Evolutionary conservation across 2,329 filamentous ascomycete species (phyloP).

Genomic region (Pseudophaeomoniella oleicola): DNA sequence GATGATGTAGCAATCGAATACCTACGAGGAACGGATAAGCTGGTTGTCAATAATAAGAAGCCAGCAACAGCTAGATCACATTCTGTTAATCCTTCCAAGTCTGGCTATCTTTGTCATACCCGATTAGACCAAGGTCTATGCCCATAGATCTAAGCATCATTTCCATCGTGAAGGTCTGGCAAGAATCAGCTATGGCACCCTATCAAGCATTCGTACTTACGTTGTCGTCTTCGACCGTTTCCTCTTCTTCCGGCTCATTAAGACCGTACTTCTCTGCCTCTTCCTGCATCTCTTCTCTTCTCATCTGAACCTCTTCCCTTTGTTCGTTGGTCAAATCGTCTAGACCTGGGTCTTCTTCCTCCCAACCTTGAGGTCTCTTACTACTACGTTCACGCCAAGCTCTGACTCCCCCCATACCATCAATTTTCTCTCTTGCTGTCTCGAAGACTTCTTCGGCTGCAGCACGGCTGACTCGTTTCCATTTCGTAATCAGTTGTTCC

Average conservation of each 20-base stretch:
- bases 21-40: too few species aligned
- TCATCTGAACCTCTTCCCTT: slow-evolving; percentile 16
- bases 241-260: slow-evolving; percentile 17
- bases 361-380: slow-evolving; percentile 27
- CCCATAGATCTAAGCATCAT: slow-evolving; percentile 55
- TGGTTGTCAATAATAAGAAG: too few species aligned
- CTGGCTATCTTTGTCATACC: slow-evolving; percentile 43
- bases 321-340: slow-evolving; percentile 27
- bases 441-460: slow-evolving; percentile 56
- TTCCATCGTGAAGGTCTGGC: slow-evolving; percentile 51
- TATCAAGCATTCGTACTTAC: slow-evolving; percentile 14
- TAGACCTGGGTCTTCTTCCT: slow-evolving; percentile 20
- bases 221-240: slow-evolving; percentile 17
- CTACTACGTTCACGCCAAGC: slow-evolving; percentile 38
- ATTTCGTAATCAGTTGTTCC: slow-evolving; percentile 40
- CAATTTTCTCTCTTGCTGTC: slow-evolving; percentile 43
- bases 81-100: slow-evolving; percentile 43
- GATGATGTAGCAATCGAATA: too few species aligned
- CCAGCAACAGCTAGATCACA: too few species aligned
- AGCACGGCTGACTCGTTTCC: slow-evolving; percentile 43
- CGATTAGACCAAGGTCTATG: slow-evolving; percentile 47
- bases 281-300: slow-evolving; percentile 25
- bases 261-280: slow-evolving; percentile 27
- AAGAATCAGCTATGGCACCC: slow-evolving; percentile 3
- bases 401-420: slow-evolving; percentile 47